Conservation (phyloP, 2,329 filamentous ascomycete species). For the Hymenoscyphus occultus region DNA sequence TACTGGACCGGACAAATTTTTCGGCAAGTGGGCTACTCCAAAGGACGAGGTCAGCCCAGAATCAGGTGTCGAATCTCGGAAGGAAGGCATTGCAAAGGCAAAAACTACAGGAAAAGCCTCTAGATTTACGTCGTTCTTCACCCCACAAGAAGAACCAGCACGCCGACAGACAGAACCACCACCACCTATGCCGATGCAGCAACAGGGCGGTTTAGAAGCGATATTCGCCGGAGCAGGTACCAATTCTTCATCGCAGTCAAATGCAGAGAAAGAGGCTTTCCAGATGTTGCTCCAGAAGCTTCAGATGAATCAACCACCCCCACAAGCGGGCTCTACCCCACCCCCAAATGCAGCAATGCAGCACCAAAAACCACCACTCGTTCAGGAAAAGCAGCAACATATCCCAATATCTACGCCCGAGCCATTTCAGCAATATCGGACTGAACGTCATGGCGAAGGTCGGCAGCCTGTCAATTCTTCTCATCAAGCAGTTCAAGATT, state of each 20-base stretch:
- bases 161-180: constrained; percentile 49
- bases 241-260: constrained; percentile 30
- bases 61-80: constrained; percentile 40
- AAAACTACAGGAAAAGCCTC: constrained; percentile 68
- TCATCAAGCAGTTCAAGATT: constrained; percentile 46
- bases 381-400: constrained; percentile 45
- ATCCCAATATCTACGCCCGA: constrained; percentile 46
- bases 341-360: constrained; percentile 38
- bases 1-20: constrained; percentile 73
- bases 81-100: constrained; percentile 46
- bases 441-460: constrained; percentile 33
- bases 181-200: constrained; percentile 42
- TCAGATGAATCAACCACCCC: constrained; percentile 49
- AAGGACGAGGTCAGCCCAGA: constrained; percentile 46
- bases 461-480: constrained; percentile 34
- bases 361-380: constrained; percentile 30
- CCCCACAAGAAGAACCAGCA: constrained; percentile 51
- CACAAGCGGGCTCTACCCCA: constrained; percentile 41
- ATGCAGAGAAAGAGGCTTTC: constrained; percentile 81
- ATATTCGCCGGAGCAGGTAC: constrained; percentile 16
- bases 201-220: constrained; percentile 27
- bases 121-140: constrained; percentile 80
- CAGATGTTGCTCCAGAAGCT: constrained; percentile 79
- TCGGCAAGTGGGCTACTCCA: constrained; percentile 53
- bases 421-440: constrained; percentile 40